A percentile compares a stretch with the other conserved stretches of the same genome.
Conservation (phyloP, 148 eudicot species). For the Euryodendron excelsum region DNA sequence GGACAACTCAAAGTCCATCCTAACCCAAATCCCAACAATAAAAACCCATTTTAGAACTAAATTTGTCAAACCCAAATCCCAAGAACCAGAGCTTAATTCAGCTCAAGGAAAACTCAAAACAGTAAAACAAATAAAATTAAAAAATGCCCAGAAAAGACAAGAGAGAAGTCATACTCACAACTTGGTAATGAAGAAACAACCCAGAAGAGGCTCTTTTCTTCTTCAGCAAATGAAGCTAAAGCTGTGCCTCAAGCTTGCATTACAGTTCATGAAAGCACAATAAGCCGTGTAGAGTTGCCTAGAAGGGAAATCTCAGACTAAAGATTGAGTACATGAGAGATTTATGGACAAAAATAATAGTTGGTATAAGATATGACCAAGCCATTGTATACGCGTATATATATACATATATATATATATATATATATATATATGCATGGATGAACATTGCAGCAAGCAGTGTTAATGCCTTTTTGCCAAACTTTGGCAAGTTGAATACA, state of each 20-base stretch:
- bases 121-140: neutral
- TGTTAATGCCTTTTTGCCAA: constrained; percentile 47
- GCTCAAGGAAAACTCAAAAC: neutral
- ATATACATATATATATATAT: neutral
- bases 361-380: constrained; percentile 25
- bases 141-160: constrained; percentile 3
- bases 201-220: constrained; percentile 28
- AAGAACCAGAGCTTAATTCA: constrained; percentile 20
- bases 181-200: constrained; percentile 26
- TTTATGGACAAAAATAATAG: constrained; percentile 12
- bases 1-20: constrained; percentile 25
- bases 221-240: constrained; percentile 43
- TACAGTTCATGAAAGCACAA: constrained; percentile 16
- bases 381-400: neutral
- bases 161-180: constrained; percentile 21
- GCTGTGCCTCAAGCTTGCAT: constrained; percentile 27
- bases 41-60: neutral
- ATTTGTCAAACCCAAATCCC: constrained; percentile 34
- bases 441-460: constrained; percentile 24
- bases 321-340: constrained; percentile 15
- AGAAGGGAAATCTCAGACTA: constrained; percentile 14
- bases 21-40: constrained; percentile 6
- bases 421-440: neutral
- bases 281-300: constrained; percentile 28
- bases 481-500: constrained; percentile 43